Evolutionary conservation across 1,284 basidiomycete genomes (phyloP), one percentile per base, ranked within the genome.

Genomic region (Sanghuangporus weigelae): DNA sequence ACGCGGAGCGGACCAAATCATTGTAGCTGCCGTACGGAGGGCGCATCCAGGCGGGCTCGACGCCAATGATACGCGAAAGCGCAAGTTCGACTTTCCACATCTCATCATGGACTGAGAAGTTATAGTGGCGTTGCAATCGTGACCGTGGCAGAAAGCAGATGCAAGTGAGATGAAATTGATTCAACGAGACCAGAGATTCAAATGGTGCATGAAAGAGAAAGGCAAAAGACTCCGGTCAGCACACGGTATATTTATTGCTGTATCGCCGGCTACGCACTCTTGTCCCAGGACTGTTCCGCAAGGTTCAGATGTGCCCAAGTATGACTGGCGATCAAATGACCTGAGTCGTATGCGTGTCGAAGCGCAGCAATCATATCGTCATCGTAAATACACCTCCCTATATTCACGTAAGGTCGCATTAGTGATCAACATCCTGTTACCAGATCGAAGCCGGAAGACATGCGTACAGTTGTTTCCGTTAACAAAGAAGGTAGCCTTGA

Each of bases 1-100:
- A 76, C 7, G 79, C 80, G 44, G 77, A 69, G 19, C 79, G 73
- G 5, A 82, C 81, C 5, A 75, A 70, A 67, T 83, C 72, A 69
- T 85, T 83, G 72, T 80, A 80, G 63, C 71, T 74, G 8, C 84
- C 83, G 71, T 79, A 85, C 5, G 76, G 76, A 1, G 78, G 78
- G 48, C 79, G 73, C 73, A 79, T 77, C 72, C 83, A 81, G 1
- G 77, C 76, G 2, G 81, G 81, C 57, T 73, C 74, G 38, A 78
- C 73, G 38, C 80, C 80, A 7, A 78, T 77, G 57, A 84, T 85
- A 66, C 76, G 77, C 66, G 75, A 70, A 57, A 85, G 74, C 0
- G 84, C 84, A 60, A 75, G 71, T 68, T 84, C 82, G 63, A 81
- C 75, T 48, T 73, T 72, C 69, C 71, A 75, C 71, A 84, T 77